phyloP scores from a whole-genome alignment of 2,329 filamentous ascomycete species.

The Exophiala lecanii-corni region DNA sequence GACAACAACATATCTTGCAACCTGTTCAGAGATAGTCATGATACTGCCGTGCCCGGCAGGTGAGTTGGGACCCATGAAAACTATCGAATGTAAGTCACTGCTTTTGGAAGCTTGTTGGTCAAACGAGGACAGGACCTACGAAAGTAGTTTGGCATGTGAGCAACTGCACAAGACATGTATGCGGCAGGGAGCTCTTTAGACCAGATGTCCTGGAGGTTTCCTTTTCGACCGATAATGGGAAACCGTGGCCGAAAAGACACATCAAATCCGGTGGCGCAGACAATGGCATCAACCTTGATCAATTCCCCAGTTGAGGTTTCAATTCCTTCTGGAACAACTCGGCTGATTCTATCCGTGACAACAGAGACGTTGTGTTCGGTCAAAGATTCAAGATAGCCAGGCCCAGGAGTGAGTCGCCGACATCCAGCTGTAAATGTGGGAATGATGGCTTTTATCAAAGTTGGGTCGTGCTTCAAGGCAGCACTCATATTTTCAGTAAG shows the following conservation, averaged over 20 bases:
- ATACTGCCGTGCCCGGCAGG: constrained; percentile 27
- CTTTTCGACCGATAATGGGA: constrained; percentile 29
- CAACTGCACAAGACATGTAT: constrained; percentile 27
- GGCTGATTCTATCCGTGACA: constrained; percentile 52
- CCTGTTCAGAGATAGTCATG: constrained; percentile 20
- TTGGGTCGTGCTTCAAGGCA: constrained; percentile 21
- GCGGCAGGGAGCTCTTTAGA: constrained; percentile 24
- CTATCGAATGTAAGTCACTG: constrained; percentile 14
- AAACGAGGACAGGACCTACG: constrained; percentile 25
- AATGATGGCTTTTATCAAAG: constrained; percentile 28
- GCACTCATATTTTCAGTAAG: constrained; percentile 6
- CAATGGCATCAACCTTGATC: constrained; percentile 58
- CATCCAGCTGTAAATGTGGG: constrained; percentile 38
- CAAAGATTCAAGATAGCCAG: constrained; percentile 47
- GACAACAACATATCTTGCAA: constrained; percentile 30
- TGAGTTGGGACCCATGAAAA: constrained; percentile 28
- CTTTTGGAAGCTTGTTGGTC: constrained; percentile 29
- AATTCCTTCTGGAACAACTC: constrained; percentile 57
- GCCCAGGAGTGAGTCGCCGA: constrained; percentile 42
- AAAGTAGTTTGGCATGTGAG: constrained; percentile 21
- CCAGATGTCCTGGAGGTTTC: constrained; percentile 4
- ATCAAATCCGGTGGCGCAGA: constrained; percentile 59
- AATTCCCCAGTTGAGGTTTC: constrained; percentile 54
- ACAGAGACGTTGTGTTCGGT: constrained; percentile 47
- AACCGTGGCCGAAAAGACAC: constrained; percentile 30